Evolutionary conservation across 75 land plant species (phyloP).

Genomic region (Pinus tabuliformis): DNA sequence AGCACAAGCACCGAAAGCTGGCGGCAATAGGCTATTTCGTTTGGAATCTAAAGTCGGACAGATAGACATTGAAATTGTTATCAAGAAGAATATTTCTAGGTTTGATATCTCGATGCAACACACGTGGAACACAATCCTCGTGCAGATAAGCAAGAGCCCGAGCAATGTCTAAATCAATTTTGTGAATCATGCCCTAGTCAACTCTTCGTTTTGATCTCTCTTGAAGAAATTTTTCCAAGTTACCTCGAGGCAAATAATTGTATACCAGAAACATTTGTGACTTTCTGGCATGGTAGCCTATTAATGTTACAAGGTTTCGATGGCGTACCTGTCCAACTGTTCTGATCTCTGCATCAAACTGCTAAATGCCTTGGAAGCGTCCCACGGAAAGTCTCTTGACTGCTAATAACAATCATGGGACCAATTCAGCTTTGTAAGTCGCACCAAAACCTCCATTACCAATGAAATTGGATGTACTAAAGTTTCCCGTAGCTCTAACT

Average conservation of each 20-base stretch:
- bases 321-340: conserved; percentile 68
- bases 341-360: conserved; percentile 79
- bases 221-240: conserved; percentile 61
- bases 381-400: conserved; percentile 76
- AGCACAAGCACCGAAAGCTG: conserved; percentile 34
- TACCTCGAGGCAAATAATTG: conserved; percentile 80
- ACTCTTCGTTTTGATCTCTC: conserved; percentile 27
- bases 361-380: conserved; percentile 73
- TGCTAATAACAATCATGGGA: conserved; percentile 63
- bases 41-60: too few relatives aligned
- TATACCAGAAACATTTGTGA: conserved; percentile 83
- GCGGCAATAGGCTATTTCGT: too few relatives aligned
- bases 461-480: conserved; percentile 56
- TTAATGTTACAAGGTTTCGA: conserved; percentile 69
- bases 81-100: conserved; percentile 92
- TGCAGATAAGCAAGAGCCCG: conserved; percentile 74
- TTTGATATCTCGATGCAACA: conserved; percentile 85
- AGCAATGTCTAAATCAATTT: conserved; percentile 77
- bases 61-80: conserved; percentile 60
- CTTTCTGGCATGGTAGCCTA: conserved; percentile 78
- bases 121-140: conserved; percentile 64
- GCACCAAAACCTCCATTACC: conserved; percentile 90
- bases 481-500: conserved; percentile 61
- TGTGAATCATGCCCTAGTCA: conserved; percentile 53
- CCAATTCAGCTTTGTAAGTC: conserved; percentile 76